Percentiles rank a stretch among this genome's conserved stretches.
Evolutionary conservation across 2,329 filamentous ascomycete species (phyloP).

Genomic region (Graphilbum ipis-grandicollis): DNA sequence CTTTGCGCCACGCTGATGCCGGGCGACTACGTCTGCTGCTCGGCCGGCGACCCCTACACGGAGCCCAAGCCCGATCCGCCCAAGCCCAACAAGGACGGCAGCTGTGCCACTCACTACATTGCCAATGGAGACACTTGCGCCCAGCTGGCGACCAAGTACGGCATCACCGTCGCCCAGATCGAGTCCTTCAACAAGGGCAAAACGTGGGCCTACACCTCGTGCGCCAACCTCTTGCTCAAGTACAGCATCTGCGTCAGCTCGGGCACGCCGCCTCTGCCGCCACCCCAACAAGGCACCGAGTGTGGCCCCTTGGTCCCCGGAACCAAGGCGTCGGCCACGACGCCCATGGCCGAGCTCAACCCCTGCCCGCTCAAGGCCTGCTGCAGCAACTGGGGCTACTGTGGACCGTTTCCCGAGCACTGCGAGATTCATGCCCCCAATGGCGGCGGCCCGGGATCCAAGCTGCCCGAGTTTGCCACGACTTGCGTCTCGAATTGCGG

Average conservation of each 20-base stretch:
- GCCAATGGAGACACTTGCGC: slow-evolving; percentile 16
- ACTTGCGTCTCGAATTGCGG: slow-evolving; percentile 24
- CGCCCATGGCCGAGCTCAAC: slow-evolving; percentile 10
- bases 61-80: slow-evolving; percentile 19
- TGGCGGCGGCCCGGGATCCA: slow-evolving; percentile 1
- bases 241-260: slow-evolving; percentile 17
- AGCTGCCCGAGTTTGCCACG: slow-evolving; percentile 16
- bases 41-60: slow-evolving; percentile 15
- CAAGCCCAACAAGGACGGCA: slow-evolving; percentile 17
- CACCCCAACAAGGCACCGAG: slow-evolving; percentile 12
- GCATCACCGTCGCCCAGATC: slow-evolving; percentile 3
- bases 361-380: slow-evolving; percentile 14
- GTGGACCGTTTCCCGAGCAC: slow-evolving; percentile 25
- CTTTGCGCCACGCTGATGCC: slow-evolving; percentile 17
- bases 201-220: slow-evolving; percentile 21
- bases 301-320: slow-evolving; percentile 18
- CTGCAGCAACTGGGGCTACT: slow-evolving; percentile 24
- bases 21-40: slow-evolving; percentile 20
- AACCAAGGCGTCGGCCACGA: slow-evolving; percentile 10
- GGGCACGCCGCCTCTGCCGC: slow-evolving; percentile 17
- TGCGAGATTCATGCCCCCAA: no score
- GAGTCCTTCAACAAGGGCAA: slow-evolving; percentile 15
- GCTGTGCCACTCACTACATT: slow-evolving; percentile 17
- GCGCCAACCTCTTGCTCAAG: slow-evolving; percentile 11
- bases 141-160: slow-evolving; percentile 10